Base-by-base conservation (phyloP, 768 basidiomycete species). In the Tylopilus subfusipes region DNA sequence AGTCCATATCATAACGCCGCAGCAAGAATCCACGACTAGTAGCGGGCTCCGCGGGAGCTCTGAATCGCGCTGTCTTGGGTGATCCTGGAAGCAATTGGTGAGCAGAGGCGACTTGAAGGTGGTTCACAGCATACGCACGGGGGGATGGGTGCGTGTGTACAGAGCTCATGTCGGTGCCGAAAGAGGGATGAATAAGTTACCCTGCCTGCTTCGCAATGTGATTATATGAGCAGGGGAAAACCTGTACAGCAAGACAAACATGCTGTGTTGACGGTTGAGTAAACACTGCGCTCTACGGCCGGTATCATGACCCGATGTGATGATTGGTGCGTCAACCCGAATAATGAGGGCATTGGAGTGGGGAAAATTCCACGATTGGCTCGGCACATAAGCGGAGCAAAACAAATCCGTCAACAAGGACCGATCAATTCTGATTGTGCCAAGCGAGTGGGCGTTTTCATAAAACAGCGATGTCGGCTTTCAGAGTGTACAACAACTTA, bases 1-100 rank as follows among this genome's bases (percentile, higher is more conserved):
- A 55, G 2, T 58, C 55, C 21, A 52, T 11, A 14, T 42, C 34
- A 24, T 39, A 51, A 12, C 19, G 47, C 16, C 47, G 42, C 54
- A 57, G 51, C 48, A 69, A 52, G 47, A 71, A 62, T 29, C 53
- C 60, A 24, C 34, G 7, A 18, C 30, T 0, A 6, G 40, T n/a
- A n/a, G n/a, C n/a, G n/a, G n/a, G n/a, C n/a, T n/a, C n/a, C n/a
- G n/a, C n/a, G n/a, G n/a, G n/a, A n/a, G n/a, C n/a, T n/a, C n/a
- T n/a, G n/a, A n/a, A n/a, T n/a, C n/a, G 54, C 42, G 58, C 50
- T 34, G 51, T 51, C 47, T 34, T 56, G 22, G 45, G 56, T 12
- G 42, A 54, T 50, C 29, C 62, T 66, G 22, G 10, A 25, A 12
- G 22, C 4, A 19, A 14, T n/a, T 8, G 4, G 9, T 59, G 22